phyloP scores from a whole-genome alignment of 2,329 filamentous ascomycete genomes.

The Apiospora malaysiana region DNA sequence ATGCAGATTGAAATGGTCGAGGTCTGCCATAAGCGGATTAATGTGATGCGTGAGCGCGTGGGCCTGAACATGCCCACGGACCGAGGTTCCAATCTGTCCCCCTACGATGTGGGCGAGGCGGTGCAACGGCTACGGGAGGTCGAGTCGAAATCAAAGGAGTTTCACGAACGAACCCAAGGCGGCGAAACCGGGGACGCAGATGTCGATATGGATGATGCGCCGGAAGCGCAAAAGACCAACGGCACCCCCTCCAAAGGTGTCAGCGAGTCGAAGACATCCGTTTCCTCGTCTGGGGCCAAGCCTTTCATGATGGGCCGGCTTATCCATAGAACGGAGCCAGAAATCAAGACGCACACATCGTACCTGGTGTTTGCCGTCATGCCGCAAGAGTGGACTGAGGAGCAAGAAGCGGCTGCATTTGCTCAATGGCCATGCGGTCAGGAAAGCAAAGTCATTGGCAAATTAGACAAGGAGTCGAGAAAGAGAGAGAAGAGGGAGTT shows the following conservation, averaged over 20 bases:
- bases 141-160: slow-evolving; percentile 71
- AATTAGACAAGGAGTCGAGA: slow-evolving; percentile 57
- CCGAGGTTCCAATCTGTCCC: slow-evolving; percentile 71
- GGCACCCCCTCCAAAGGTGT: slow-evolving; percentile 39
- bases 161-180: slow-evolving; percentile 52
- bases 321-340: slow-evolving; percentile 80
- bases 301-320: slow-evolving; percentile 78
- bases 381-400: slow-evolving; percentile 83
- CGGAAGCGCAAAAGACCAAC: slow-evolving; percentile 37
- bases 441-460: slow-evolving; percentile 58
- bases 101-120: slow-evolving; percentile 81
- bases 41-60: slow-evolving; percentile 81
- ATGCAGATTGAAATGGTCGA: slow-evolving; percentile 94
- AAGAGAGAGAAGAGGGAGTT: slow-evolving; percentile 63
- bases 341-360: slow-evolving; percentile 96
- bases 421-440: slow-evolving; percentile 67
- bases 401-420: slow-evolving; percentile 75
- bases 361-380: slow-evolving; percentile 93
- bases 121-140: slow-evolving; percentile 74
- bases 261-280: slow-evolving; percentile 30
- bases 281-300: slow-evolving; percentile 46
- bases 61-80: slow-evolving; percentile 71
- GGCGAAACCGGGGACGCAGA: slow-evolving; percentile 39
- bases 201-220: slow-evolving; percentile 49
- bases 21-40: slow-evolving; percentile 77